These are phyloP conservation scores for Candida cerambycidarum DNA, from an alignment of 805 yeast genomes.

Conservation along the genomic window DNA sequence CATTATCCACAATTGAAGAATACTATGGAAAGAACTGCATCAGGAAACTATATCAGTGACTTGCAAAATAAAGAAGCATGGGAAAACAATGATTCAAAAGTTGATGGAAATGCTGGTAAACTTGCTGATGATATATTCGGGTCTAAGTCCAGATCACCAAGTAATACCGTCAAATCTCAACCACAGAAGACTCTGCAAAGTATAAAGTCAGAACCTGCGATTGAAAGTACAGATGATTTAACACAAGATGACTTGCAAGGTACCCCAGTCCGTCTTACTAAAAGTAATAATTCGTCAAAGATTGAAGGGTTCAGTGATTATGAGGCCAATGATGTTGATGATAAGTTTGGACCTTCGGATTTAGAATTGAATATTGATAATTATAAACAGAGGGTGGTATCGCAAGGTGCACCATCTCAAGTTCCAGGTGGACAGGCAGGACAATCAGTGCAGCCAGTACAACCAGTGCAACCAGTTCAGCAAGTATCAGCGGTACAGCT, in stretches of 20 bases:
- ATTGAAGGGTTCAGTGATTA: slow-evolving; percentile 6
- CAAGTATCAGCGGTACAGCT: neutral
- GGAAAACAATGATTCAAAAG: slow-evolving; percentile 25
- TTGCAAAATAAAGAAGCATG: slow-evolving; percentile 38
- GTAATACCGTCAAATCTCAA: slow-evolving; percentile 5
- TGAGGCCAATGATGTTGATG: neutral
- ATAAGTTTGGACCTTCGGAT: slow-evolving; percentile 1
- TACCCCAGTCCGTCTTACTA: slow-evolving; percentile 7
- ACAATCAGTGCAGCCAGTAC: neutral
- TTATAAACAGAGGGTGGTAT: too few relatives aligned
- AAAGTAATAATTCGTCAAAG: slow-evolving; percentile 14
- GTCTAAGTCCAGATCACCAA: slow-evolving; percentile 17
- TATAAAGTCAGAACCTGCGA: slow-evolving; percentile 18
- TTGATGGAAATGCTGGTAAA: slow-evolving; percentile 33
- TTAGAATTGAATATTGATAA: slow-evolving; percentile 2
- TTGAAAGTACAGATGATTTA: neutral
- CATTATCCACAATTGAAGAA: neutral
- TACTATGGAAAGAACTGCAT: neutral
- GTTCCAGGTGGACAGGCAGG: neutral
- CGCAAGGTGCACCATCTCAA: neutral
- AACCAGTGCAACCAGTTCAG: neutral
- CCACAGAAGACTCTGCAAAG: slow-evolving; percentile 21
- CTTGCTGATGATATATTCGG: slow-evolving; percentile 44
- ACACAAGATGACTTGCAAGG: neutral
- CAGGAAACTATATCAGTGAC: slow-evolving; percentile 10